Conservation (phyloP, 2,329 filamentous ascomycete species). For the Sporothrix curviconia region DNA sequence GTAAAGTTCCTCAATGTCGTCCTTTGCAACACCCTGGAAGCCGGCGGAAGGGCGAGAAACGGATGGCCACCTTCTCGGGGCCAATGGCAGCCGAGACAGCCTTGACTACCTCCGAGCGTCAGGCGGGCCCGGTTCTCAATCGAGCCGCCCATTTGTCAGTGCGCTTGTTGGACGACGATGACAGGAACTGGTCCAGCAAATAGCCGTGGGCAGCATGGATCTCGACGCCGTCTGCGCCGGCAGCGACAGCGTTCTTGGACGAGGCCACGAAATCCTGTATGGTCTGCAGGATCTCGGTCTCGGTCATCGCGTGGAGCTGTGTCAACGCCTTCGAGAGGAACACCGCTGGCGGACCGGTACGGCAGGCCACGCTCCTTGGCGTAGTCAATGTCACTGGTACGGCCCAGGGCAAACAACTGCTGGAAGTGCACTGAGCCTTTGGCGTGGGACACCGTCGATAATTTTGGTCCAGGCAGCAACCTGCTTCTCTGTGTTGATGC, state of each 20-base stretch:
- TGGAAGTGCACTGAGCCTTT: slow-evolving; percentile 53
- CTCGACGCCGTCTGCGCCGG: slow-evolving; percentile 62
- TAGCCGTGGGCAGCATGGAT: slow-evolving; percentile 78
- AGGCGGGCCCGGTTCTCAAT: slow-evolving; percentile 68
- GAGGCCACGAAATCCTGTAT: slow-evolving; percentile 53
- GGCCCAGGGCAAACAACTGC: slow-evolving; percentile 50
- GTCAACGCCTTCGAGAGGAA: slow-evolving; percentile 35
- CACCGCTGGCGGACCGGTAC: slow-evolving; percentile 34
- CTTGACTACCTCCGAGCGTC: slow-evolving; percentile 59
- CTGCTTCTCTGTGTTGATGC: slow-evolving; percentile 50
- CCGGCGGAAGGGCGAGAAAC: slow-evolving; percentile 48
- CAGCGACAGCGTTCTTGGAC: slow-evolving; percentile 48
- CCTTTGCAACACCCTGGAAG: slow-evolving; percentile 54
- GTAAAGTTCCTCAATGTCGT: slow-evolving; percentile 4
- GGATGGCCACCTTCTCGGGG: slow-evolving; percentile 41
- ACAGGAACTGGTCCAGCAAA: slow-evolving; percentile 63
- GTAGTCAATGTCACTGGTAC: slow-evolving; percentile 31
- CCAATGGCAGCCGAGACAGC: slow-evolving; percentile 47
- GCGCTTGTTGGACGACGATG: slow-evolving; percentile 60
- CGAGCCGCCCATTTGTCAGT: slow-evolving; percentile 61
- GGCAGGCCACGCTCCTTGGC: slow-evolving; percentile 27
- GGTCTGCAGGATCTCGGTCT: slow-evolving; percentile 56
- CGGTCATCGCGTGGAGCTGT: slow-evolving; percentile 51
- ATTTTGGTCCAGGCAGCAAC: slow-evolving; percentile 52
- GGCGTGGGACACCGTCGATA: slow-evolving; percentile 54